phyloP scores from a whole-genome alignment of 345 rosid genomes.

The Psidium friedrichsthalianum region DNA sequence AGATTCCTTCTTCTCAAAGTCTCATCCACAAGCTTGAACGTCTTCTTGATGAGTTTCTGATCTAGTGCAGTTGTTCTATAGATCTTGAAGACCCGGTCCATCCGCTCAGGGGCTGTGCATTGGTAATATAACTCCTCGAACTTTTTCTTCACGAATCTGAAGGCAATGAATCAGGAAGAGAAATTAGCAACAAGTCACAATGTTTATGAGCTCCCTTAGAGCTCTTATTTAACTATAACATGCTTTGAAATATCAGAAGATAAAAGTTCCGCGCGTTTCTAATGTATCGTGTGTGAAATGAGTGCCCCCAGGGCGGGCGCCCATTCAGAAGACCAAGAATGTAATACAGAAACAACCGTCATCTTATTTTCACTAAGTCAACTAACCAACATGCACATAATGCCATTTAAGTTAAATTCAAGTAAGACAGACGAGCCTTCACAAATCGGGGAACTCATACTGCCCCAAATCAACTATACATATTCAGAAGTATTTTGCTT shows the following conservation, averaged over 20 bases:
- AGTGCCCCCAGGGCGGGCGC: background rate
- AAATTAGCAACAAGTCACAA: background rate
- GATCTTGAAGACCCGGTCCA: constrained; percentile 91
- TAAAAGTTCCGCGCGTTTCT: background rate
- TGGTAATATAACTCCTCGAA: constrained; percentile 89
- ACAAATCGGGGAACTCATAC: background rate
- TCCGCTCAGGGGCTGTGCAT: constrained; percentile 73
- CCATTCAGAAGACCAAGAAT: background rate
- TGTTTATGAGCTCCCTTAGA: background rate
- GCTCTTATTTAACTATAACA: background rate
- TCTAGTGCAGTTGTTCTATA: constrained; percentile 89
- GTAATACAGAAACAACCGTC: background rate
- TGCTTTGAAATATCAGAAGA: background rate
- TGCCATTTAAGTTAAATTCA: background rate
- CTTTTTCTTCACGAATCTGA: constrained; percentile 95
- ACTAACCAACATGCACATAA: background rate
- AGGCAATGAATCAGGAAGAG: background rate
- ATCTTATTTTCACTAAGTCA: background rate
- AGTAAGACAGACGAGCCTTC: background rate
- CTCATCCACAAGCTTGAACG: constrained; percentile 97
- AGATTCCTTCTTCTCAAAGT: constrained; percentile 83
- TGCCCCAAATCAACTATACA: background rate
- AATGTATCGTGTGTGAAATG: background rate
- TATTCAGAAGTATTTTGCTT: background rate
- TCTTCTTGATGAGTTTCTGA: constrained; percentile 97